Percentiles rank a stretch among this genome's conserved stretches.
phyloP scores from a whole-genome alignment of 495 filamentous ascomycete species.

The Mycothermus thermophilus region DNA sequence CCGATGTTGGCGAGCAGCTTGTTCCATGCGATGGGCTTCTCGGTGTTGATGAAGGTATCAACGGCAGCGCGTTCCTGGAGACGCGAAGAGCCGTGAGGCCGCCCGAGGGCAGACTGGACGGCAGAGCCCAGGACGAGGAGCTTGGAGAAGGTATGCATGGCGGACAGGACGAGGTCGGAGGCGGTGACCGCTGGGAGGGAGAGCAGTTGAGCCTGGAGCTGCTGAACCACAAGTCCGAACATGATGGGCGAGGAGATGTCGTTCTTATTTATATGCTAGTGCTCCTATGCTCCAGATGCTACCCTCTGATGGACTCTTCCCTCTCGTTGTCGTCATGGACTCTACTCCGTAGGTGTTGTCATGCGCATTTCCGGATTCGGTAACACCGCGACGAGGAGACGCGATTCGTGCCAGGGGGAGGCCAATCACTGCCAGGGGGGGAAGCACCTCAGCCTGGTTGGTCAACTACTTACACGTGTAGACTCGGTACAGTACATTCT shows the following conservation, averaged over 20 bases:
- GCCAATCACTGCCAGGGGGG: too few species aligned
- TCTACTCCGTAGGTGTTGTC: too few species aligned
- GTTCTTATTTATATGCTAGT: neutral
- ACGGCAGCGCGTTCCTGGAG: slow-evolving; percentile 34
- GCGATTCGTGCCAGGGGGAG: too few species aligned
- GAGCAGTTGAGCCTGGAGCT: slow-evolving; percentile 3
- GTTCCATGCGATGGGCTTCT: slow-evolving; percentile 38
- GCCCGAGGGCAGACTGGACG: slow-evolving; percentile 32
- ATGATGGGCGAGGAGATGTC: neutral
- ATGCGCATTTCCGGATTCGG: too few species aligned
- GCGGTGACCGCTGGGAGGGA: slow-evolving; percentile 13
- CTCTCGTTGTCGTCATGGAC: too few species aligned
- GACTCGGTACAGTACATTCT: too few species aligned
- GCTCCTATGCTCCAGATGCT: neutral
- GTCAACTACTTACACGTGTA: too few species aligned
- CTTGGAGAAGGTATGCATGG: slow-evolving; percentile 20
- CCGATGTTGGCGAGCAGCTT: slow-evolving; percentile 51
- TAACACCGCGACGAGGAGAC: too few species aligned
- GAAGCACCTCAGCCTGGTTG: too few species aligned
- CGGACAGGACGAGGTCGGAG: slow-evolving; percentile 23
- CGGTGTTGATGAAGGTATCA: slow-evolving; percentile 40
- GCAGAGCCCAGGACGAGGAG: slow-evolving; percentile 34
- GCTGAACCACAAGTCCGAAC: neutral
- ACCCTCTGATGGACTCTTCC: too few species aligned
- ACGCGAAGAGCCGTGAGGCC: slow-evolving; percentile 18